phyloP scores from a whole-genome alignment of 2,329 filamentous ascomycete species.

The Hypoxylon sp. region DNA sequence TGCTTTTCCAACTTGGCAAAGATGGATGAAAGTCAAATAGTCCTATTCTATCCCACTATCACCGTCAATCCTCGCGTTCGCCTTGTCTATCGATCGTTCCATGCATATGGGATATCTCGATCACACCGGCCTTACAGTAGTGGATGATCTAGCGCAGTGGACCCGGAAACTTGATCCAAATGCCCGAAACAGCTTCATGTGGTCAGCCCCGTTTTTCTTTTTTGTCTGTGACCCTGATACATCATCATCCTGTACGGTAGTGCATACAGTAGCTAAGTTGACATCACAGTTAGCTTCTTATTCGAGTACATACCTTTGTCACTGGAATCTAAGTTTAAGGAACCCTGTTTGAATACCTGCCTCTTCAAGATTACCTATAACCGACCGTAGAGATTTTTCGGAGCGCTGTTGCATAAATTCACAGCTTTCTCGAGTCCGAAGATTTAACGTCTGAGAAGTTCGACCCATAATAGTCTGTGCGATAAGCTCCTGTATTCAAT shows the following conservation, averaged over 20 bases:
- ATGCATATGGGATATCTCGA: constrained; percentile 24
- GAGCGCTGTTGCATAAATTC: constrained; percentile 22
- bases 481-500: constrained; percentile 5
- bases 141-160: constrained; percentile 9
- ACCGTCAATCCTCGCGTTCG: constrained; percentile 3
- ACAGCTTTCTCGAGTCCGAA: constrained; percentile 12
- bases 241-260: constrained; percentile 8
- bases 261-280: constrained; percentile 6
- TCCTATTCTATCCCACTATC: not conserved
- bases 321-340: not conserved
- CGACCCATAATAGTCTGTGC: constrained; percentile 29
- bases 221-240: constrained; percentile 30
- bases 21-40: not conserved
- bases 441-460: constrained; percentile 36
- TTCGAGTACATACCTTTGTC: not conserved
- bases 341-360: not conserved
- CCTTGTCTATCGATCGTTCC: not conserved
- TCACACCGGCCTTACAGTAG: constrained; percentile 14
- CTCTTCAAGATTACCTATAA: constrained; percentile 6
- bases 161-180: constrained; percentile 30
- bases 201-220: constrained; percentile 28
- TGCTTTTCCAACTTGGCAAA: not conserved
- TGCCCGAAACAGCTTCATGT: constrained; percentile 27
- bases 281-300: constrained; percentile 20
- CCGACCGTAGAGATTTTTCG: not conserved